These are phyloP conservation scores for Ustulina deusta DNA, from an alignment of 2,329 filamentous ascomycete species.

Conservation along the genomic window DNA sequence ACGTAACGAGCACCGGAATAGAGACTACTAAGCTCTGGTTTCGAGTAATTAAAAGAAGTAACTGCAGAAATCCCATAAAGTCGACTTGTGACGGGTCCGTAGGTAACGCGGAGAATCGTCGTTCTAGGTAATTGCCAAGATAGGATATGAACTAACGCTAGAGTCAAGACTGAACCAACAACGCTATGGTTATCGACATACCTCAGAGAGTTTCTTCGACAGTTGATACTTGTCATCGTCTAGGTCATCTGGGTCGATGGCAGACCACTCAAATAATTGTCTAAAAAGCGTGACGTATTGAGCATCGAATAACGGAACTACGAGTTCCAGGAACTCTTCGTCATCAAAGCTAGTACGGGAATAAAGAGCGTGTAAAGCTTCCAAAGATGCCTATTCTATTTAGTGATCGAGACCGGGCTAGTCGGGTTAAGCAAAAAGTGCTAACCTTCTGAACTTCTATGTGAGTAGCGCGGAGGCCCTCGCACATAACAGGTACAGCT, in stretches of 20 bases:
- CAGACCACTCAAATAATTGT: slow-evolving; percentile 82
- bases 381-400: slow-evolving; percentile 74
- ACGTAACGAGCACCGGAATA: slow-evolving; percentile 90
- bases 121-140: slow-evolving; percentile 84
- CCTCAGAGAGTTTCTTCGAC: slow-evolving; percentile 93
- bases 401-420: slow-evolving; percentile 18
- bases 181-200: slow-evolving; percentile 54
- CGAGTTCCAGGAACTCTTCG: slow-evolving; percentile 81
- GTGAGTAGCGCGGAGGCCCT: slow-evolving; percentile 76
- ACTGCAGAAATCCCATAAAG: slow-evolving; percentile 79
- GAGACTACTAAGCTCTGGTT: slow-evolving; percentile 92
- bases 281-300: slow-evolving; percentile 77
- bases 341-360: slow-evolving; percentile 78
- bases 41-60: slow-evolving; percentile 82
- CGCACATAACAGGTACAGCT: slow-evolving; percentile 77
- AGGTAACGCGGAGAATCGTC: slow-evolving; percentile 76
- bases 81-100: slow-evolving; percentile 66
- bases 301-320: slow-evolving; percentile 82
- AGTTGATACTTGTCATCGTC: slow-evolving; percentile 93
- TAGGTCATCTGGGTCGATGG: slow-evolving; percentile 82
- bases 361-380: slow-evolving; percentile 87
- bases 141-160: slow-evolving; percentile 79
- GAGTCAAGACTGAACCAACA: slow-evolving; percentile 29
- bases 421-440: slow-evolving; percentile 18
- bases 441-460: slow-evolving; percentile 80